Evolutionary conservation across 208 protist genomes (phyloP).

Genomic region (Acanthamoeba healyi): DNA sequence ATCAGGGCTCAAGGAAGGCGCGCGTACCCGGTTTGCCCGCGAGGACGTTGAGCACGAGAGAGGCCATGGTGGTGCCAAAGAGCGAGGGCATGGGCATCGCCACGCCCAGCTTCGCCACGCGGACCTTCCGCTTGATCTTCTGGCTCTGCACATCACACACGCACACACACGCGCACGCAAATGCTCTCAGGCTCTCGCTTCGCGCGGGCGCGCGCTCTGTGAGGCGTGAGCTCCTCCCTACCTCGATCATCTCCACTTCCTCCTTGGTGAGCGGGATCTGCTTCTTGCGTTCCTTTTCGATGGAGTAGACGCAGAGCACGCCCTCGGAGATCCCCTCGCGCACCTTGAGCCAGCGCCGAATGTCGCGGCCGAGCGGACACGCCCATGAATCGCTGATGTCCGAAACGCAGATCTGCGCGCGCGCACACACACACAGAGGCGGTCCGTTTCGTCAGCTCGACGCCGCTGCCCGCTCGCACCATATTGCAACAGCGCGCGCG

Average conservation of each 20-base stretch:
- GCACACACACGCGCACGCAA: background rate
- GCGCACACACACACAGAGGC: background rate
- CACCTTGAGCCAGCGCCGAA: conserved; percentile 40
- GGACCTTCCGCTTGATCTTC: conserved; percentile 75
- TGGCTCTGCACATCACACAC: background rate
- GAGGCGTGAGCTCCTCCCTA: background rate
- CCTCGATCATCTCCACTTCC: conserved; percentile 58
- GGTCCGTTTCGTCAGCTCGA: too few relatives aligned
- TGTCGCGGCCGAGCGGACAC: conserved; percentile 68
- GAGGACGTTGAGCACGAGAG: conserved; percentile 69
- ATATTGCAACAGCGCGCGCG: background rate
- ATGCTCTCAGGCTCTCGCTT: too few relatives aligned
- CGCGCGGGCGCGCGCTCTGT: too few relatives aligned
- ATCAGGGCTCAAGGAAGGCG: background rate
- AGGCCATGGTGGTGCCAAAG: conserved; percentile 77
- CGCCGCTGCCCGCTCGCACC: too few relatives aligned
- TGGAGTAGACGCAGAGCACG: conserved; percentile 79
- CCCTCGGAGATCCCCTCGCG: conserved; percentile 72
- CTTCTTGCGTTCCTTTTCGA: conserved; percentile 73
- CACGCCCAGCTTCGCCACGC: conserved; percentile 77
- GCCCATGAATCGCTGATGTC: conserved; percentile 74
- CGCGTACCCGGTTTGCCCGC: background rate
- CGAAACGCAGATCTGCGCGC: background rate
- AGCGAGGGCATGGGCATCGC: conserved; percentile 79
- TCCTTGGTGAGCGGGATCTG: conserved; percentile 78